Percentiles rank a stretch among this genome's conserved stretches.
These are phyloP conservation scores for Sphenostylis stenocarpa DNA, from an alignment of 306 rosid species.

Conservation along the genomic window DNA sequence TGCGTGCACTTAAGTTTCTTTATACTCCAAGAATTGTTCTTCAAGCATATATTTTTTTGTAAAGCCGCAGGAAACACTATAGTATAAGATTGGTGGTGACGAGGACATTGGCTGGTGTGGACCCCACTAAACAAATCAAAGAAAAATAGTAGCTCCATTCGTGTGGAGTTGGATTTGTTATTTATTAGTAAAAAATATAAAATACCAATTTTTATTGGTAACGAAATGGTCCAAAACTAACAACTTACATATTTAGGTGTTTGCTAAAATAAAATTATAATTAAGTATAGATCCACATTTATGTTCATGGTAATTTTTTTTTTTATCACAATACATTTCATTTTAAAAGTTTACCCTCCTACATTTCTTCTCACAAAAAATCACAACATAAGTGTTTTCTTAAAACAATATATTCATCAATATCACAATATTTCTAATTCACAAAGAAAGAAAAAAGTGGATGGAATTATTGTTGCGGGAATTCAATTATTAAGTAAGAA, in stretches of 20 bases:
- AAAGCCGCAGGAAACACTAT: not conserved
- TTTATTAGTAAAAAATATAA: no score
- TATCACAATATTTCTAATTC: not conserved
- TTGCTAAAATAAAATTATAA: no score
- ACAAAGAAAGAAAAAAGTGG: not conserved
- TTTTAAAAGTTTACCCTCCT: not conserved
- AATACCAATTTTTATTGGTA: no score
- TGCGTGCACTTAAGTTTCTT: not conserved
- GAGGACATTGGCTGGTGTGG: conserved; percentile 25
- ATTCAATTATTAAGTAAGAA: conserved; percentile 7
- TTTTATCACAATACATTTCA: not conserved
- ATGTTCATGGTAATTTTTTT: not conserved
- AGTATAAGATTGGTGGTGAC: conserved; percentile 28
- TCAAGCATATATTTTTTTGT: not conserved
- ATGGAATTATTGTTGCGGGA: not conserved
- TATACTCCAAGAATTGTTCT: not conserved
- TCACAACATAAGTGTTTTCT: not conserved
- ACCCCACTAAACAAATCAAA: not conserved
- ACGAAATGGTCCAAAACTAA: no score
- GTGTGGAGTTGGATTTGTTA: conserved; percentile 39
- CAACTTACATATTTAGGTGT: no score
- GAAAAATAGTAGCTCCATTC: conserved; percentile 26
- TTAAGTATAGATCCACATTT: no score
- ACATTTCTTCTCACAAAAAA: not conserved
- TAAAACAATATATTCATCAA: not conserved